Evolutionary conservation across 805 yeast genomes (phyloP), one percentile per base, ranked within the genome.

Genomic region (Maudiozyma pseudohumilis): DNA sequence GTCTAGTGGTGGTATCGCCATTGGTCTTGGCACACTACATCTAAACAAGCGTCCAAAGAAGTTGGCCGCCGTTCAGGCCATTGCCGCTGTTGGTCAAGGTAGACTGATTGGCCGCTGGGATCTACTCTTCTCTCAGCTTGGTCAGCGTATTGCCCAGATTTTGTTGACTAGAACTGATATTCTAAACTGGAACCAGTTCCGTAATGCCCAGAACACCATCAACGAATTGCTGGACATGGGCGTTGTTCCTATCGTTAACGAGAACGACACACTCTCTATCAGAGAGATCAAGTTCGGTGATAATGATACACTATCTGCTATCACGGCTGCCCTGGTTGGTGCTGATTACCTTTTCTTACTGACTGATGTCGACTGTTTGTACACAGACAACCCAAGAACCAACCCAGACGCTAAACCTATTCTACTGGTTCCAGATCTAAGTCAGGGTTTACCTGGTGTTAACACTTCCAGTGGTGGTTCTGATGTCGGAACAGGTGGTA

Each of bases 401-500:
- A 81, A 89, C 54, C 94, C 95, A 5, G 72, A 70, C 29, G 97
- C 98, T 0, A 69, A 72, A 46, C 95, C 96, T 12, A 74, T 92
- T 4, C 61, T 81, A 22, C 63, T 84, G n/a, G 96, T 92, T 24
- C 80, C 77, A 27, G 80, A 83, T 46, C 69, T 87, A 53, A 69
- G 73, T 27, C 74, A 77, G 34, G 52, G 47, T 6, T 47, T 57
- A 35, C 70, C 88, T 52, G 69, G 74, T 33, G 96, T 88, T 23
- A 79, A 82, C 45, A 87, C 94, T 0, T 75, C 82, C 24, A 64
- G 79, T 17, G 77, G 71, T n/a, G 96, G 96, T 1, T 76, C 89
- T 28, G 73, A 77, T 44, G 95, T 92, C 3, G 99, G 99, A n/a
- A 92, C 99, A 0, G 99, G 99, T 20, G 99, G 99, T 16, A 92